These are phyloP conservation scores for Colletotrichum filicis DNA, from an alignment of 2,329 filamentous ascomycete genomes.

Conservation along the genomic window DNA sequence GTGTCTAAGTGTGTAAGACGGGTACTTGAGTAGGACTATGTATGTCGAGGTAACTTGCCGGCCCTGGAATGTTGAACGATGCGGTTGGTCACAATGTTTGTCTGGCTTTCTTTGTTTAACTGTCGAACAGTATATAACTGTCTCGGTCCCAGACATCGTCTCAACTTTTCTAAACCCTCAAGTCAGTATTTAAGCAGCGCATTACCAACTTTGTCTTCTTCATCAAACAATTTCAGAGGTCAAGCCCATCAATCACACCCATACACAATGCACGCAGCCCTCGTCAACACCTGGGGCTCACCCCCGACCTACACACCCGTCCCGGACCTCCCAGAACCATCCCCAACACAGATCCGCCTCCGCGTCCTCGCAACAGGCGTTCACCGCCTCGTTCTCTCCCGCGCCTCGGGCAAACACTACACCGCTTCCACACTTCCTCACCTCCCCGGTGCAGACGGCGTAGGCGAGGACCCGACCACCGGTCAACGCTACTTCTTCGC, in stretches of 20 bases:
- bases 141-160: not conserved
- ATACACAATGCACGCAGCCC: slow-evolving; percentile 48
- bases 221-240: not conserved
- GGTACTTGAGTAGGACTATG: not conserved
- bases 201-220: not conserved
- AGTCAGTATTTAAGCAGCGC: not conserved
- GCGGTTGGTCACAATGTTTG: not conserved
- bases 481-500: slow-evolving; percentile 62
- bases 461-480: slow-evolving; percentile 56
- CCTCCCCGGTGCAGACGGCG: slow-evolving; percentile 63
- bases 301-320: slow-evolving; percentile 42
- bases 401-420: slow-evolving; percentile 67
- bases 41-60: not conserved
- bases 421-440: slow-evolving; percentile 60
- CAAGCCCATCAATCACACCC: not conserved
- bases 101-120: not conserved
- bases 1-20: not conserved
- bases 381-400: slow-evolving; percentile 63
- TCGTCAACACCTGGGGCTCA: slow-evolving; percentile 52
- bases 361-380: slow-evolving; percentile 57
- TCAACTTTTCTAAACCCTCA: not conserved
- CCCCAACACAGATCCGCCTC: slow-evolving; percentile 60
- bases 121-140: not conserved
- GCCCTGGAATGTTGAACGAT: not conserved
- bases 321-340: slow-evolving; percentile 43